Conservation (phyloP, 495 filamentous ascomycete genomes). For the Penicillium mononematosum region DNA sequence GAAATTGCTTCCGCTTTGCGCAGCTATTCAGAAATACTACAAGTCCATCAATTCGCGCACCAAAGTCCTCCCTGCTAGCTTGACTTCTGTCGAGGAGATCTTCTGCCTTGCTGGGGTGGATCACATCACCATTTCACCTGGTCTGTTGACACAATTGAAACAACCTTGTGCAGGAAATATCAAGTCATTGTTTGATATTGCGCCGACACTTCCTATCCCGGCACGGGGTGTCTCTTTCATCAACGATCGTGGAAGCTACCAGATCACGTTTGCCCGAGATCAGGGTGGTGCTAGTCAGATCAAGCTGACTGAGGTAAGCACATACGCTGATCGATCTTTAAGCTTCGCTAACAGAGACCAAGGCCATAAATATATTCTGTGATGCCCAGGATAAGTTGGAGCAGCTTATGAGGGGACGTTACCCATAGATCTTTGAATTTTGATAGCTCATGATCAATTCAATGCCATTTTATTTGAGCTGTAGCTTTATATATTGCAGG, state of each 20-base stretch:
- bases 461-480: background rate
- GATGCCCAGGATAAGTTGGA: conserved; percentile 58
- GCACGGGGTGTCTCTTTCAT: conserved; percentile 28
- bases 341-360: background rate
- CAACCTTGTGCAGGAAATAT: conserved; percentile 31
- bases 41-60: conserved; percentile 38
- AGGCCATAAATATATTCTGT: conserved; percentile 61
- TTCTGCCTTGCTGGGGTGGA: conserved; percentile 56
- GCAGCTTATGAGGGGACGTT: conserved; percentile 31
- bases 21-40: conserved; percentile 55
- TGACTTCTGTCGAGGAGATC: conserved; percentile 56
- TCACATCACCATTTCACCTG: conserved; percentile 57
- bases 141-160: conserved; percentile 48
- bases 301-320: conserved; percentile 49
- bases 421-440: background rate
- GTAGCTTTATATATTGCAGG: background rate
- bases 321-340: too few relatives aligned
- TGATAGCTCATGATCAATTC: background rate
- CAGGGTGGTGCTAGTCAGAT: conserved; percentile 48
- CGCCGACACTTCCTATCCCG: conserved; percentile 10
- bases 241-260: conserved; percentile 46
- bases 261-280: conserved; percentile 50
- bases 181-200: conserved; percentile 38
- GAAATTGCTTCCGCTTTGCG: conserved; percentile 48
- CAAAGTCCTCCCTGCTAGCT: conserved; percentile 55